Evolutionary conservation across 192 early-diverging fungal genomes (phyloP).

Genomic region (Chytriomyces confervae): DNA sequence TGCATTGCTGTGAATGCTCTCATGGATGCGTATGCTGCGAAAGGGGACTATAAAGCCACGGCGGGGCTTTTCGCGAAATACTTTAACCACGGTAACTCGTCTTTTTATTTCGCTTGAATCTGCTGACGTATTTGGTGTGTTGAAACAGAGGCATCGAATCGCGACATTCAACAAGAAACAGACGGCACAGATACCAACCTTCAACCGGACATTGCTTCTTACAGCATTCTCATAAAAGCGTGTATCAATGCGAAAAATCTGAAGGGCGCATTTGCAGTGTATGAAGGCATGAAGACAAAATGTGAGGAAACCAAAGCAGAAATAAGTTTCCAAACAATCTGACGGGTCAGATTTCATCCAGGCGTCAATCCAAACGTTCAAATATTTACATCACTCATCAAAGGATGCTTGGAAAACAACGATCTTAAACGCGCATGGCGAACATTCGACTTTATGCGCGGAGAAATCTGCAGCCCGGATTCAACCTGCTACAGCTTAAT

Average conservation of each 20-base stretch:
- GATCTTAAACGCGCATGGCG: slow-evolving; percentile 85
- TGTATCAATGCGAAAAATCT: slow-evolving; percentile 63
- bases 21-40: slow-evolving; percentile 78
- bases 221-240: slow-evolving; percentile 74
- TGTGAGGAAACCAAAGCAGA: slow-evolving; percentile 16
- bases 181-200: background rate
- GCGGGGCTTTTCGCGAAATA: slow-evolving; percentile 66
- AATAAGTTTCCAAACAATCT: slow-evolving; percentile 45
- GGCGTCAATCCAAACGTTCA: slow-evolving; percentile 50
- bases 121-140: background rate
- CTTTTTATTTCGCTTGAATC: background rate
- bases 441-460: slow-evolving; percentile 86
- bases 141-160: slow-evolving; percentile 41
- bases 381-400: slow-evolving; percentile 83
- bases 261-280: slow-evolving; percentile 76
- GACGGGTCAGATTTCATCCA: background rate
- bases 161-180: too few relatives aligned
- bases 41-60: slow-evolving; percentile 64
- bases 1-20: slow-evolving; percentile 75
- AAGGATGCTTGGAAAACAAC: slow-evolving; percentile 74
- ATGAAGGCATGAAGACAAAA: slow-evolving; percentile 75
- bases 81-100: slow-evolving; percentile 41
- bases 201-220: slow-evolving; percentile 70
- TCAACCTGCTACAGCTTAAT: slow-evolving; percentile 83
- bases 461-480: slow-evolving; percentile 77